Percentiles rank a stretch among this genome's conserved stretches.
Evolutionary conservation across 2,329 filamentous ascomycete species (phyloP).

Genomic region (Mollisia scopiformis): DNA sequence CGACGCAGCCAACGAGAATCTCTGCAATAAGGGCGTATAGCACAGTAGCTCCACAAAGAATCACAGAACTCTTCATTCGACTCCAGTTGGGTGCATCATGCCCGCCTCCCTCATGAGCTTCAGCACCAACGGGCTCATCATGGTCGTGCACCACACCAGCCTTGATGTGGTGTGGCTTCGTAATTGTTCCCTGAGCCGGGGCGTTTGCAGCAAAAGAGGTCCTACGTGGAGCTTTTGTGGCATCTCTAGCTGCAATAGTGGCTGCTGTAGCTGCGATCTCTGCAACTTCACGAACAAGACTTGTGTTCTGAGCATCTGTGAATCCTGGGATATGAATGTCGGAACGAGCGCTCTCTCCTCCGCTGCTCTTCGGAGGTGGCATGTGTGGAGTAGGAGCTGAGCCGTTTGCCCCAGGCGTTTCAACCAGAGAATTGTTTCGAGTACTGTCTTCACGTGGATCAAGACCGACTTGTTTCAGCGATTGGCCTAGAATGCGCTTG

Average conservation of each 20-base stretch:
- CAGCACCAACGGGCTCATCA: constrained; percentile 27
- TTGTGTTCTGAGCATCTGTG: constrained; percentile 79
- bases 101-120: constrained; percentile 49
- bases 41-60: constrained; percentile 85
- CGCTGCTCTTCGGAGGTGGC: constrained; percentile 70
- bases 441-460: constrained; percentile 51
- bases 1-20: constrained; percentile 94
- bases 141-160: constrained; percentile 38
- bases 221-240: constrained; percentile 55
- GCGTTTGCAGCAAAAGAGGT: constrained; percentile 44
- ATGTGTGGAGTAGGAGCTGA: constrained; percentile 64
- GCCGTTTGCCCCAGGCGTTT: constrained; percentile 43
- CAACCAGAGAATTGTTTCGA: constrained; percentile 42
- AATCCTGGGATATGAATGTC: constrained; percentile 67
- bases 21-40: constrained; percentile 97
- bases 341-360: constrained; percentile 47
- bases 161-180: constrained; percentile 31
- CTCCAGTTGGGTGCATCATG: constrained; percentile 99
- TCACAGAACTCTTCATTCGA: constrained; percentile 84
- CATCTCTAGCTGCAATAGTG: constrained; percentile 82
- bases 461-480: constrained; percentile 80
- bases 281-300: constrained; percentile 82
- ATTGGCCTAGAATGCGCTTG: constrained; percentile 90
- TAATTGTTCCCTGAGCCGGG: constrained; percentile 37
- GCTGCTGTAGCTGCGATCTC: constrained; percentile 94